phyloP scores from a whole-genome alignment of 2,329 filamentous ascomycete species.

The Xylariaceae sp. region DNA sequence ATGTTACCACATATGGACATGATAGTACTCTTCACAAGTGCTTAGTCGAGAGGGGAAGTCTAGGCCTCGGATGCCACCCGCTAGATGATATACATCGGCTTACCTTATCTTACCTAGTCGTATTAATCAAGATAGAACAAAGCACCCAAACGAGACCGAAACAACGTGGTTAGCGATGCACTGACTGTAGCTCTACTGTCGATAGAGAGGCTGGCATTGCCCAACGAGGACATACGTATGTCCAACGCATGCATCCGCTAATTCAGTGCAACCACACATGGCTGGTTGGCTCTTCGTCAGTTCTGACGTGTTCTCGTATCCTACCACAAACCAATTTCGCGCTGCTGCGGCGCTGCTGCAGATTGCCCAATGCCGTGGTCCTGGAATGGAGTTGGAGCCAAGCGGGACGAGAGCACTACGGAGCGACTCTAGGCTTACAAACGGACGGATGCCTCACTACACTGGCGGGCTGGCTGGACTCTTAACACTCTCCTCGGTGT shows the following conservation, averaged over 20 bases:
- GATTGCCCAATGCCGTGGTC: constrained; percentile 31
- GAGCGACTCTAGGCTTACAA: too few species aligned
- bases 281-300: constrained; percentile 1
- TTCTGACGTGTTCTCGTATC: constrained; percentile 30
- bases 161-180: not conserved
- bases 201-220: not conserved
- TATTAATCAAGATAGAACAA: not conserved
- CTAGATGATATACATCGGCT: not conserved
- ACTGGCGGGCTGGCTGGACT: too few species aligned
- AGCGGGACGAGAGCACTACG: too few species aligned
- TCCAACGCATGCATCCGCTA: constrained; percentile 16
- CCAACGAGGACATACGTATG: constrained; percentile 10
- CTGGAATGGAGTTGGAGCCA: constrained; percentile 23
- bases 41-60: not conserved
- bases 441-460: constrained; percentile 12
- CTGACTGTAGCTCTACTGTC: constrained; percentile 2
- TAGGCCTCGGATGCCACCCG: not conserved
- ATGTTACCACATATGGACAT: too few species aligned
- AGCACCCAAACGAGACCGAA: constrained; percentile 5
- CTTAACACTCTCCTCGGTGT: too few species aligned
- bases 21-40: constrained; percentile 8
- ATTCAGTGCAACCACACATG: constrained; percentile 21
- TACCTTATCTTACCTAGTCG: not conserved
- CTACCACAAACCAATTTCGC: constrained; percentile 10
- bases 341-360: constrained; percentile 17